Conservation (phyloP, 331 rosid genomes). For the Telfairia occidentalis region DNA sequence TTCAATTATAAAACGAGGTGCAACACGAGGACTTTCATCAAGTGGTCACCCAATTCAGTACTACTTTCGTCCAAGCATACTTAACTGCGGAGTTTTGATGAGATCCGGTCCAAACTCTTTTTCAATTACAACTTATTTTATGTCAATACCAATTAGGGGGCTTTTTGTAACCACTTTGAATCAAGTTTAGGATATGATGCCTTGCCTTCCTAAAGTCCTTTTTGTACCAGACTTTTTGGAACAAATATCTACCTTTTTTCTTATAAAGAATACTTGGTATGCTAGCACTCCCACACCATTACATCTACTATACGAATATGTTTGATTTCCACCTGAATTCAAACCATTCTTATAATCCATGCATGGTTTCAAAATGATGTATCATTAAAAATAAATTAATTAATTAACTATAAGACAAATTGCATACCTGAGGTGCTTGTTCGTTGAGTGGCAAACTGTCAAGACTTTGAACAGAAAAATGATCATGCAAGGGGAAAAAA, state of each 20-base stretch:
- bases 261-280: background rate
- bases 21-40: too few species aligned
- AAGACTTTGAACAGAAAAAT: background rate
- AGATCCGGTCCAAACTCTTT: background rate
- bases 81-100: too few species aligned
- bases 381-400: background rate
- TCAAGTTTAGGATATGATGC: background rate
- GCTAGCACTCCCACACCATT: background rate
- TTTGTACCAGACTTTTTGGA: background rate
- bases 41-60: too few species aligned
- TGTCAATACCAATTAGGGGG: background rate
- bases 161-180: background rate
- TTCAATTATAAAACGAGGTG: background rate
- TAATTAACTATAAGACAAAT: conserved; percentile 4
- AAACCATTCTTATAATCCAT: background rate
- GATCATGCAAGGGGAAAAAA: background rate
- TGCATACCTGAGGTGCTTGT: conserved; percentile 56
- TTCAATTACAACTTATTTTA: background rate
- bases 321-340: background rate
- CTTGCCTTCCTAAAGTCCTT: background rate
- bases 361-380: background rate
- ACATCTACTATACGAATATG: background rate
- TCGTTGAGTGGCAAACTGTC: conserved; percentile 52
- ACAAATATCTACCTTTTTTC: background rate
- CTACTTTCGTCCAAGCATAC: too few species aligned